phyloP scores from a whole-genome alignment of 106 monocot genomes.

The Phalaenopsis aphrodite region DNA sequence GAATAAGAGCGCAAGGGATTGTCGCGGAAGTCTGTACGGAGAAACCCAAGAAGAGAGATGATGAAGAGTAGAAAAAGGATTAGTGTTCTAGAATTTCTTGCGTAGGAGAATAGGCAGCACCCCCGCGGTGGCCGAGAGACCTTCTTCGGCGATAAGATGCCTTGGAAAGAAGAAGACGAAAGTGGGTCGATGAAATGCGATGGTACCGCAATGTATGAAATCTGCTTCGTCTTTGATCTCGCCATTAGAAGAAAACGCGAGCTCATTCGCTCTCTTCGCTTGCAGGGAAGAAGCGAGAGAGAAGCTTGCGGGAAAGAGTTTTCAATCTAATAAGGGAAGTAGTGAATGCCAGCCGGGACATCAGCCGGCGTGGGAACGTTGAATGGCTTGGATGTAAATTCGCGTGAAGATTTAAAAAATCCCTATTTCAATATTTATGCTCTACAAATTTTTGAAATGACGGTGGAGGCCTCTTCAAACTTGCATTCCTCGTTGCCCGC shows the following conservation, averaged over 20 bases:
- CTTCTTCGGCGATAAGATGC: slow-evolving; percentile 50
- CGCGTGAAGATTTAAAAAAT: not conserved
- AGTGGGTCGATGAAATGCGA: slow-evolving; percentile 52
- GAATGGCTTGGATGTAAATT: not conserved
- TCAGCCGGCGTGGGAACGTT: not conserved
- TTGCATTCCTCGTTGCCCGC: no score
- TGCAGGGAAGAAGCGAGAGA: not conserved
- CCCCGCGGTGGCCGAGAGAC: slow-evolving; percentile 5
- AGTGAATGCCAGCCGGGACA: not conserved
- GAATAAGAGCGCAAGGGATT: slow-evolving; percentile 32
- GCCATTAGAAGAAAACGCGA: slow-evolving; percentile 18
- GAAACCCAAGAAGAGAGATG: slow-evolving; percentile 26
- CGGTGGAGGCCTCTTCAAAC: no score
- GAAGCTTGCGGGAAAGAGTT: not conserved
- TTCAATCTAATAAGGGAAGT: not conserved
- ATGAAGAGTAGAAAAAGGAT: slow-evolving; percentile 30
- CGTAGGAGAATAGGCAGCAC: slow-evolving; percentile 3
- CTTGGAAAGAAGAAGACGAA: slow-evolving; percentile 37
- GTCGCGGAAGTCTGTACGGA: slow-evolving; percentile 29
- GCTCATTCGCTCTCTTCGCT: slow-evolving; percentile 8
- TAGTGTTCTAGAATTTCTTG: slow-evolving; percentile 17
- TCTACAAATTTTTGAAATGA: no score
- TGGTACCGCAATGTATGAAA: slow-evolving; percentile 67
- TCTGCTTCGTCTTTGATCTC: slow-evolving; percentile 41
- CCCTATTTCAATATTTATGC: no score